Conservation (phyloP, 2,329 filamentous ascomycete species). For the Exophiala bonariae region DNA sequence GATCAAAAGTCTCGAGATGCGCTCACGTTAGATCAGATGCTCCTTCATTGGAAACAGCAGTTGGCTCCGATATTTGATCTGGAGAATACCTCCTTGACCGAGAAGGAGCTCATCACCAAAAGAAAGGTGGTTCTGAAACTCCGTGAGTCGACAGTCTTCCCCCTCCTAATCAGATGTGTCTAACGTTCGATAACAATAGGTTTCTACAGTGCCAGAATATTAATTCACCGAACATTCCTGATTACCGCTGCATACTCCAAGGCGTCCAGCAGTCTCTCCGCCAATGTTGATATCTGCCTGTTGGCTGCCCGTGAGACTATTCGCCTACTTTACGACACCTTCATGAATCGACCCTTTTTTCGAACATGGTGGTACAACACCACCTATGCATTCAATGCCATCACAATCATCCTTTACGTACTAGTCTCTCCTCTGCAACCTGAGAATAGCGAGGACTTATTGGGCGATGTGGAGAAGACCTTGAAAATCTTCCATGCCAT, state of each 20-base stretch:
- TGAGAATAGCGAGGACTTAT: slow-evolving; percentile 26
- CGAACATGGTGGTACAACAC: slow-evolving; percentile 38
- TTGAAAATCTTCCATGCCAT: slow-evolving; percentile 35
- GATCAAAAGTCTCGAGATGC: slow-evolving; percentile 27
- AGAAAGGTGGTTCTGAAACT: slow-evolving; percentile 33
- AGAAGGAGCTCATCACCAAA: slow-evolving; percentile 34
- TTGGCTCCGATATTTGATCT: slow-evolving; percentile 26
- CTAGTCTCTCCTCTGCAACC: slow-evolving; percentile 27
- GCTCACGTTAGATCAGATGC: slow-evolving; percentile 24
- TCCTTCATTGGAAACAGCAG: slow-evolving; percentile 27
- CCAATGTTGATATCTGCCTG: slow-evolving; percentile 31
- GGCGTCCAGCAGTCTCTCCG: slow-evolving; percentile 10
- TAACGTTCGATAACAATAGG: slow-evolving; percentile 14
- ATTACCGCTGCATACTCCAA: slow-evolving; percentile 20
- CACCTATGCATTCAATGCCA: slow-evolving; percentile 35
- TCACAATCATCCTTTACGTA: slow-evolving; percentile 35
- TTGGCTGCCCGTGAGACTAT: slow-evolving; percentile 30
- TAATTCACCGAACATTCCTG: slow-evolving; percentile 34
- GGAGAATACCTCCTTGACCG: slow-evolving; percentile 28
- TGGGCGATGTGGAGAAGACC: slow-evolving; percentile 32
- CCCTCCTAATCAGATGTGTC: no score
- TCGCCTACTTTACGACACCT: slow-evolving; percentile 33
- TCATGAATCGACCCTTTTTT: slow-evolving; percentile 33
- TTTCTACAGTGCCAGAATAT: slow-evolving; percentile 33
- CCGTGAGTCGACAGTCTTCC: slow-evolving; percentile 16